Evolutionary conservation across 768 basidiomycete genomes (phyloP).

Genomic region (Rubroboletus pulcherrimus): DNA sequence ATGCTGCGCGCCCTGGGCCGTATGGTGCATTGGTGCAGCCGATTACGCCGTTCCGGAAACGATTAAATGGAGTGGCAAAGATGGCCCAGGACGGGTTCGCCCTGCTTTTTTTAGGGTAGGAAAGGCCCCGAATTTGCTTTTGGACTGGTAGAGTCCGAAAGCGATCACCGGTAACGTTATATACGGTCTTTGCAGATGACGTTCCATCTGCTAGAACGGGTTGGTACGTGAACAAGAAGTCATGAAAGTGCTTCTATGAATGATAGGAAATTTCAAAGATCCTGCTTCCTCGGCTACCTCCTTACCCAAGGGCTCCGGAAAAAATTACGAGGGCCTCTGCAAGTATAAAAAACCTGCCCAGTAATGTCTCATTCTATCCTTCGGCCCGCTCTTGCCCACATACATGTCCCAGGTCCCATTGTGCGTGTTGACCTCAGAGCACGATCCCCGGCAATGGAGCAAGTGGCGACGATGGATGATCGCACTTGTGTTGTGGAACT

Average conservation of each 20-base stretch:
- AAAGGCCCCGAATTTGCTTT: too few relatives aligned
- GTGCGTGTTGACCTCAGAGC: slow-evolving; percentile 15
- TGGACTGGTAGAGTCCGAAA: too few relatives aligned
- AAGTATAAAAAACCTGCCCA: slow-evolving; percentile 5
- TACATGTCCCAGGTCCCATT: slow-evolving; percentile 20
- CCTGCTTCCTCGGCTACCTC: neutral
- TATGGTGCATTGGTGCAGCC: neutral
- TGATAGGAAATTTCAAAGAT: neutral
- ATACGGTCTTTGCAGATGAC: too few relatives aligned
- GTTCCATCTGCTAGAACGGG: neutral
- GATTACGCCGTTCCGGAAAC: slow-evolving; percentile 13
- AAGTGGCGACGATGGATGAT: slow-evolving; percentile 21
- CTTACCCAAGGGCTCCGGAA: neutral
- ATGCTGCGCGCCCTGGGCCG: neutral
- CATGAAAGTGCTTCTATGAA: neutral
- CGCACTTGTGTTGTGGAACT: slow-evolving; percentile 24
- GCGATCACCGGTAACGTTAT: too few relatives aligned
- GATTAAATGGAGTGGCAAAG: neutral
- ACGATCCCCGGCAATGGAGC: slow-evolving; percentile 25
- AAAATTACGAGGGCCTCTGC: neutral
- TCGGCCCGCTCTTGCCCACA: slow-evolving; percentile 1
- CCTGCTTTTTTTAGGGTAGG: too few relatives aligned
- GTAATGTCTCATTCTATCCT: neutral
- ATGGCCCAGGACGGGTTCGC: too few relatives aligned
- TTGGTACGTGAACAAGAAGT: slow-evolving; percentile 2